Conservation (phyloP, 495 filamentous ascomycete genomes). For the Eremomyces bilateralis region DNA sequence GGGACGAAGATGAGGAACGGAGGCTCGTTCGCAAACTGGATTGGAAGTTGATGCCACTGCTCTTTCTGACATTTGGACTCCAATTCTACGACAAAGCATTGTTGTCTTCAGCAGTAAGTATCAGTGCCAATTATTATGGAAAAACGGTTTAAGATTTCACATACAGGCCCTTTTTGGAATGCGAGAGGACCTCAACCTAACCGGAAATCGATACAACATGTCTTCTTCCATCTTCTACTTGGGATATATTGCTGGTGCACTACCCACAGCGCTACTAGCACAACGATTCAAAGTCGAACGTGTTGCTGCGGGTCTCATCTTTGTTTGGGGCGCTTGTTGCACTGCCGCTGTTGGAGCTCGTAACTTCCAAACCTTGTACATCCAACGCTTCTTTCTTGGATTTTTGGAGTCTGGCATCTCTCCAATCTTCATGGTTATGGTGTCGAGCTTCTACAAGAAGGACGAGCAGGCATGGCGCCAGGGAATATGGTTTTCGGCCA, state of each 20-base stretch:
- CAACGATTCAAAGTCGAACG: constrained; percentile 40
- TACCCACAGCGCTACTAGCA: constrained; percentile 45
- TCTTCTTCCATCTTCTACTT: constrained; percentile 51
- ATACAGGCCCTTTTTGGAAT: not conserved
- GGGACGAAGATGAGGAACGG: not conserved
- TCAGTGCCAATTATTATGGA: not conserved
- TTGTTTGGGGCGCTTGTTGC: constrained; percentile 44
- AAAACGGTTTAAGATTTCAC: not conserved
- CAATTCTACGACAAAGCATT: not conserved
- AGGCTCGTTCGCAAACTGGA: not conserved
- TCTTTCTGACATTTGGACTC: not conserved
- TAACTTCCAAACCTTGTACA: constrained; percentile 38
- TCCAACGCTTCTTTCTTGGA: constrained; percentile 50
- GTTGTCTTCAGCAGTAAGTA: not conserved
- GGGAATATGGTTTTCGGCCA: constrained; percentile 52
- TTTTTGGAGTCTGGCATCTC: constrained; percentile 46
- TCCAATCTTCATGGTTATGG: constrained; percentile 44
- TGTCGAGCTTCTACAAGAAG: constrained; percentile 45
- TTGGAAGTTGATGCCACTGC: not conserved
- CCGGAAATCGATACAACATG: not conserved
- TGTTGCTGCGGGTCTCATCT: constrained; percentile 38
- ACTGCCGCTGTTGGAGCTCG: constrained; percentile 46
- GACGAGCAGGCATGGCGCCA: constrained; percentile 42
- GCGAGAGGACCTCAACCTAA: not conserved
- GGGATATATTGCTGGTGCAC: constrained; percentile 49